Evolutionary conservation across 2,329 filamentous ascomycete species (phyloP).

Genomic region (Hymenoscyphus infarciens): DNA sequence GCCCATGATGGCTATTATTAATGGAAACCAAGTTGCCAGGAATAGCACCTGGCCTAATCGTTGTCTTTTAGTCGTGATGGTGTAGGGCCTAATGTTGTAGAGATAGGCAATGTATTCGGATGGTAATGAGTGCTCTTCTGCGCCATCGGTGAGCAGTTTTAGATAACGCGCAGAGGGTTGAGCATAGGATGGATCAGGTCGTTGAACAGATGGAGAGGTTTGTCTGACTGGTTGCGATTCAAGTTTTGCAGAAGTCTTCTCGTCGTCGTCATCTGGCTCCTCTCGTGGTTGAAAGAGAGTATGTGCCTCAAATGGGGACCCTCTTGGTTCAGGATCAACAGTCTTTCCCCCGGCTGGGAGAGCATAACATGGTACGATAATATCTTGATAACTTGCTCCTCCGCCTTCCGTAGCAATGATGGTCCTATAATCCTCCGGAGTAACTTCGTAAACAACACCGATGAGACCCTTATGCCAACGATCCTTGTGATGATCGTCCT

Average conservation of each 20-base stretch:
- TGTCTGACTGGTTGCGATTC: background rate
- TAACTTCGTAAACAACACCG: constrained; percentile 95
- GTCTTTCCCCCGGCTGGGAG: constrained; percentile 54
- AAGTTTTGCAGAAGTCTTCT: background rate
- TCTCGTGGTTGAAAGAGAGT: constrained; percentile 65
- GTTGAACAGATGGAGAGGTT: constrained; percentile 31
- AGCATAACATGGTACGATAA: constrained; percentile 72
- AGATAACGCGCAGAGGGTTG: constrained; percentile 84
- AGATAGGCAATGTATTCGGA: constrained; percentile 74
- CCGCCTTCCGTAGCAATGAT: constrained; percentile 92
- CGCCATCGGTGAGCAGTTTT: constrained; percentile 74
- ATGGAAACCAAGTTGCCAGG: constrained; percentile 54
- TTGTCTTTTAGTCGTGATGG: constrained; percentile 64
- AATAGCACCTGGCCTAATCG: constrained; percentile 62
- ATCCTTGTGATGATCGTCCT: constrained; percentile 46
- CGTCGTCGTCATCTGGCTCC: constrained; percentile 2
- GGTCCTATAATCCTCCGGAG: constrained; percentile 71
- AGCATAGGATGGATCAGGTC: constrained; percentile 68
- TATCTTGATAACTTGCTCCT: constrained; percentile 78
- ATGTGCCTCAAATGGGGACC: constrained; percentile 72
- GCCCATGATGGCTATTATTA: constrained; percentile 52
- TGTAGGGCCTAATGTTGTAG: constrained; percentile 64
- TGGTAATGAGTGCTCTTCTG: constrained; percentile 75
- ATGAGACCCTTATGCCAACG: constrained; percentile 79
- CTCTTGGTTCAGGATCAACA: constrained; percentile 61